phyloP scores from a whole-genome alignment of 1,284 basidiomycete species.

The Cryptococcus amylolentus region DNA sequence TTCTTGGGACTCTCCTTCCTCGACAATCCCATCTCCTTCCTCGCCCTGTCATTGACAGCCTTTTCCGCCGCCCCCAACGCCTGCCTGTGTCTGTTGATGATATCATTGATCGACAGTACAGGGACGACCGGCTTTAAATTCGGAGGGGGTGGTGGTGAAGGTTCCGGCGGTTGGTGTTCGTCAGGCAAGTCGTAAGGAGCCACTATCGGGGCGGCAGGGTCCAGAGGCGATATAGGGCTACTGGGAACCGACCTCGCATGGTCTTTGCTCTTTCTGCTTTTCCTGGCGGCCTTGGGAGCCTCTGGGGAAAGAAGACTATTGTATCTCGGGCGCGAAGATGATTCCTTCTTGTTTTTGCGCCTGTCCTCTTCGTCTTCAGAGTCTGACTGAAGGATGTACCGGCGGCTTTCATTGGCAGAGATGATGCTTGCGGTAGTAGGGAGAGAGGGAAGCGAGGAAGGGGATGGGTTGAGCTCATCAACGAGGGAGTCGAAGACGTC shows the following conservation, averaged over 20 bases:
- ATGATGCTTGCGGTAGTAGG: slow-evolving; percentile 16
- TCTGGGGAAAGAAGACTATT: not conserved
- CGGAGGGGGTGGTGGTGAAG: not conserved
- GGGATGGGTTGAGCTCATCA: slow-evolving; percentile 6
- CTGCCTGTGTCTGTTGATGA: slow-evolving; percentile 46
- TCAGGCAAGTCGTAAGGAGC: not conserved
- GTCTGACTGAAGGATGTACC: slow-evolving; percentile 9
- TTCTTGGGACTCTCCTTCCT: not conserved
- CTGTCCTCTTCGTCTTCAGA: not conserved
- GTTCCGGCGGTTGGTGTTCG: not conserved
- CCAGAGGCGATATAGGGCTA: not conserved
- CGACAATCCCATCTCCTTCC: slow-evolving; percentile 18
- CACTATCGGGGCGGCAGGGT: not conserved
- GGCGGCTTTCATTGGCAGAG: slow-evolving; percentile 4
- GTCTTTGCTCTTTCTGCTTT: not conserved
- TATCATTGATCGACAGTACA: slow-evolving; percentile 49
- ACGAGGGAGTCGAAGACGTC: slow-evolving; percentile 18
- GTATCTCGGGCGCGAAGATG: not conserved
- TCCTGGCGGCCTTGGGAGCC: not conserved
- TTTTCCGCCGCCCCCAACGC: slow-evolving; percentile 25
- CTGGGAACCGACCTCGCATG: not conserved
- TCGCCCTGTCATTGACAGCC: slow-evolving; percentile 26
- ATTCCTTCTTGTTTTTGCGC: not conserved
- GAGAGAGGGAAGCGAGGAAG: not conserved
- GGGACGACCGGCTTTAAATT: not conserved